phyloP scores from a whole-genome alignment of 441 rosid species.

The Brassica hybrid region DNA sequence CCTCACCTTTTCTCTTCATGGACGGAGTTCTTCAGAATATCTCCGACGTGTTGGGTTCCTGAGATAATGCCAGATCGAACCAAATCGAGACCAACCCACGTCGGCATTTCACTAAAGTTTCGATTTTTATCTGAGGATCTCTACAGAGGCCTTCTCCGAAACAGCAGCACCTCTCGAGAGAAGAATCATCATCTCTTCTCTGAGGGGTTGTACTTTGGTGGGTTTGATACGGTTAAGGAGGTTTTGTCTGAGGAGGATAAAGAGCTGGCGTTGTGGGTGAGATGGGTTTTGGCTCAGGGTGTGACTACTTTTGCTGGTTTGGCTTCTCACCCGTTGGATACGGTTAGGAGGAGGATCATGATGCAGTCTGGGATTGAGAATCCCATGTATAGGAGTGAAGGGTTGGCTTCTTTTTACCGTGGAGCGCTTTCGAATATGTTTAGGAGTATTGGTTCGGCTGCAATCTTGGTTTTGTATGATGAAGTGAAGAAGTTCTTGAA shows the following conservation, averaged over 20 bases:
- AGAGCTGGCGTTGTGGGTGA: too few relatives aligned
- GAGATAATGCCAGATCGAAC: constrained; percentile 29
- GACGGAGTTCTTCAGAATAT: constrained; percentile 18
- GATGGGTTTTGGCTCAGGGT: too few relatives aligned
- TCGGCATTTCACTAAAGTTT: not conserved
- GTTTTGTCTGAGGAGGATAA: too few relatives aligned
- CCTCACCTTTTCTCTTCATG: constrained; percentile 10
- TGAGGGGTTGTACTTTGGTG: too few relatives aligned
- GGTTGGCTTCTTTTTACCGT: constrained; percentile 83
- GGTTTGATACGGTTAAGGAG: too few relatives aligned
- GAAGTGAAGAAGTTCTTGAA: constrained; percentile 87
- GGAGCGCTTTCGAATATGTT: constrained; percentile 87
- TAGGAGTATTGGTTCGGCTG: constrained; percentile 91
- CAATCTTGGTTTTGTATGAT: constrained; percentile 84
- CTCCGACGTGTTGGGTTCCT: constrained; percentile 1
- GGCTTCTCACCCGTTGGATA: too few relatives aligned
- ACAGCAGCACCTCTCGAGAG: too few relatives aligned
- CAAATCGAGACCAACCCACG: constrained; percentile 10
- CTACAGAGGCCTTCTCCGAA: too few relatives aligned
- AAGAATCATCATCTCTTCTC: too few relatives aligned
- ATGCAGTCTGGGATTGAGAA: constrained; percentile 78
- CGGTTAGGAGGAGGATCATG: too few relatives aligned
- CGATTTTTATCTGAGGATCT: not conserved
- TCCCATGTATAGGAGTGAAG: constrained; percentile 78
- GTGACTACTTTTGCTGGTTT: too few relatives aligned